phyloP scores from a whole-genome alignment of 2,329 filamentous ascomycete genomes.

The Colletotrichum trifolii region DNA sequence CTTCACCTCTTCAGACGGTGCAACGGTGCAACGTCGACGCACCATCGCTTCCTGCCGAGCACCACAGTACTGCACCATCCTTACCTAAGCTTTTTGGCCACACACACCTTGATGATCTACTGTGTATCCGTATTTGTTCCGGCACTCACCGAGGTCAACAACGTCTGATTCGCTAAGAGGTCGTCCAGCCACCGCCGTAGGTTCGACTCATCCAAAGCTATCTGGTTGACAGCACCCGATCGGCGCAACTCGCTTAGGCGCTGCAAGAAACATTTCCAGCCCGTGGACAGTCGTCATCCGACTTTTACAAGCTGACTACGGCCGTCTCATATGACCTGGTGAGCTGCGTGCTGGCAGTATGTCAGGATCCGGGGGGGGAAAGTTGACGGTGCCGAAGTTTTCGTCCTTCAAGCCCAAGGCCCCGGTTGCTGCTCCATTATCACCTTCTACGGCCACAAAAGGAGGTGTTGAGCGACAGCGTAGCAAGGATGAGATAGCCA shows the following conservation, averaged over 20 bases:
- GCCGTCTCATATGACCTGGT: slow-evolving; percentile 17
- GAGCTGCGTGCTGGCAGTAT: slow-evolving; percentile 23
- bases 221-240: neutral
- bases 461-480: slow-evolving; percentile 7
- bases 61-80: neutral
- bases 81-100: neutral
- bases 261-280: too few relatives aligned
- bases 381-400: slow-evolving; percentile 71
- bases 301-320: too few relatives aligned
- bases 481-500: neutral
- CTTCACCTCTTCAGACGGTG: neutral
- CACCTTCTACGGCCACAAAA: slow-evolving; percentile 32
- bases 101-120: too few relatives aligned
- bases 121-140: too few relatives aligned
- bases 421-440: slow-evolving; percentile 33
- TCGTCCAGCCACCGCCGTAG: slow-evolving; percentile 19
- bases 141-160: too few relatives aligned
- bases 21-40: neutral
- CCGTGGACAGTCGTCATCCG: neutral
- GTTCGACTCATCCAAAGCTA: neutral
- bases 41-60: neutral
- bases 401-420: slow-evolving; percentile 74
- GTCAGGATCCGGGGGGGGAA: slow-evolving; percentile 20
- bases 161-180: too few relatives aligned
- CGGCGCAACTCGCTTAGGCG: neutral